These are phyloP conservation scores for Schizochytrium sp. DNA, from an alignment of 108 stramenopile species.

Conservation along the genomic window DNA sequence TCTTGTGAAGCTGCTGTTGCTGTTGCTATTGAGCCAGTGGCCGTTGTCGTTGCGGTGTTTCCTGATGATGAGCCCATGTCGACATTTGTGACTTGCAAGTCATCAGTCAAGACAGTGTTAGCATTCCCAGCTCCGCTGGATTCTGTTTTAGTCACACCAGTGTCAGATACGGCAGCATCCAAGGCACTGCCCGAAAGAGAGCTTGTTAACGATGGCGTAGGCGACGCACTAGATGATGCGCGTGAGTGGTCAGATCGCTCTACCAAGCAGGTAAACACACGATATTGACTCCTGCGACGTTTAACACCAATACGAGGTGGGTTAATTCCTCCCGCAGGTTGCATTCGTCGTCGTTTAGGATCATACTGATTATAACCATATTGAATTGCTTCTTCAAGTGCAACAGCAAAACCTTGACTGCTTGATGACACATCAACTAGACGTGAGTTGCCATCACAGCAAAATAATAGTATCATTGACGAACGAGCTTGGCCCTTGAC, in stretches of 20 bases:
- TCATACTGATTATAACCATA: not conserved
- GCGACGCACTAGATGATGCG: too few species aligned
- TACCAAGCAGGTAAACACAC: not conserved
- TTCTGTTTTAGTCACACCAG: too few species aligned
- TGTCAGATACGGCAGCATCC: too few species aligned
- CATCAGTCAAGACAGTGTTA: too few species aligned
- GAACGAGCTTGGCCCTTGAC: not conserved
- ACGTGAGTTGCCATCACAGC: not conserved
- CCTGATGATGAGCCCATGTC: too few species aligned
- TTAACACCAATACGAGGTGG: not conserved
- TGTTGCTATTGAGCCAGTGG: not conserved
- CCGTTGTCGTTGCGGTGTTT: too few species aligned
- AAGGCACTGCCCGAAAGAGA: too few species aligned
- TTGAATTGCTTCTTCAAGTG: not conserved
- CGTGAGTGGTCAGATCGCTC: not conserved
- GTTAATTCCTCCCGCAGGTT: not conserved
- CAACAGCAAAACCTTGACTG: conserved; percentile 9
- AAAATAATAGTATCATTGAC: not conserved
- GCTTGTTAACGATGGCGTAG: too few species aligned
- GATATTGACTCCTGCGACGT: conserved; percentile 8
- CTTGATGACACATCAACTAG: conserved; percentile 34
- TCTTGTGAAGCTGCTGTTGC: not conserved
- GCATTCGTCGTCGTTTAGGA: not conserved
- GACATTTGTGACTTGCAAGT: too few species aligned
- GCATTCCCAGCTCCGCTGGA: too few species aligned